Percentiles rank a stretch among this genome's conserved stretches.
Evolutionary conservation across 2,329 filamentous ascomycete genomes (phyloP).

Genomic region (Cladorrhinum sp.): DNA sequence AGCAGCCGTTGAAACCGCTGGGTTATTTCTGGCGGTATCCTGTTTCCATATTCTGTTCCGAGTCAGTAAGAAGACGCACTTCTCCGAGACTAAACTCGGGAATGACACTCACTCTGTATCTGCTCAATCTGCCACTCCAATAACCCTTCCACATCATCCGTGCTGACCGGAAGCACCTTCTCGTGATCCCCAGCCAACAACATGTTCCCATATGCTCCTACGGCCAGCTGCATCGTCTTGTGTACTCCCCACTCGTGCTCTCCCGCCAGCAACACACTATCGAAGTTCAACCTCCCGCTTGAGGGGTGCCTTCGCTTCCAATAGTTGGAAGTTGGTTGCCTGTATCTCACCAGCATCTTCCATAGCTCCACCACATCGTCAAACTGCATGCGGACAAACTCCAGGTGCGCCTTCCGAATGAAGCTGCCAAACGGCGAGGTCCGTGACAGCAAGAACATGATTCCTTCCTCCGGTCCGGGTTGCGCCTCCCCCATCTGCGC

Average conservation of each 20-base stretch:
- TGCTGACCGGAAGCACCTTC: constrained; percentile 56
- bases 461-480: constrained; percentile 30
- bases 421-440: constrained; percentile 81
- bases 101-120: constrained; percentile 64
- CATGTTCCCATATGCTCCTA: constrained; percentile 52
- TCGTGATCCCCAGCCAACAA: constrained; percentile 38
- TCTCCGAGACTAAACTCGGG: neutral
- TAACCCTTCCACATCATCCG: constrained; percentile 74
- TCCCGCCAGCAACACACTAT: constrained; percentile 51
- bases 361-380: constrained; percentile 75
- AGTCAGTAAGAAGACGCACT: constrained; percentile 8
- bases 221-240: constrained; percentile 24
- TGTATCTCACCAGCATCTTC: constrained; percentile 77
- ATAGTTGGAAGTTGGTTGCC: constrained; percentile 67
- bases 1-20: constrained; percentile 68
- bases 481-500: constrained; percentile 50
- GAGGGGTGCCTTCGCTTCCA: constrained; percentile 62
- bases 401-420: constrained; percentile 70
- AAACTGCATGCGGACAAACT: constrained; percentile 78
- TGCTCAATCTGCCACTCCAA: constrained; percentile 86
- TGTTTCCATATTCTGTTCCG: constrained; percentile 64
- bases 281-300: constrained; percentile 56
- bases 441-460: constrained; percentile 59
- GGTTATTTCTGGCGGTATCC: constrained; percentile 72
- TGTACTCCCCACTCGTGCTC: constrained; percentile 49